phyloP scores from a whole-genome alignment of 768 basidiomycete genomes.

The Ramaria sp. region DNA sequence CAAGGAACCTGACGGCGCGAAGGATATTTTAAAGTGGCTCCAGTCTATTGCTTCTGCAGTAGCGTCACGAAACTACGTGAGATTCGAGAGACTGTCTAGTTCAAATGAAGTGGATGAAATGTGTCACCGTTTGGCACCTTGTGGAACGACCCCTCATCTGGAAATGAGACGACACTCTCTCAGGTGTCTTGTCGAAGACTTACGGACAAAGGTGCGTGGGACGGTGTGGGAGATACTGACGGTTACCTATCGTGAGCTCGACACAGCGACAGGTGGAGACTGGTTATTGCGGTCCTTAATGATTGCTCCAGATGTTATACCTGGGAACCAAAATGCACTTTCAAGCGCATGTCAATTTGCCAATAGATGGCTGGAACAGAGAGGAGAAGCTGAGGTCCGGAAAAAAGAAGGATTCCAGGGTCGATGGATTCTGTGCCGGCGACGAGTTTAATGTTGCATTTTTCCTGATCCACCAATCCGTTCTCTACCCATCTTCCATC shows the following conservation, averaged over 20 bases:
- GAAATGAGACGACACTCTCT: conserved; percentile 32
- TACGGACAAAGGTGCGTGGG: conserved; percentile 40
- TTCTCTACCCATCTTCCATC: no score
- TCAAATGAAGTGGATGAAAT: conserved; percentile 8
- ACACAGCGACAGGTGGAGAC: neutral
- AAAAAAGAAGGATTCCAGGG: conserved; percentile 47
- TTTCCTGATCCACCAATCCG: no score
- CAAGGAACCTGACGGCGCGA: conserved; percentile 17
- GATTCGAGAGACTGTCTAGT: conserved; percentile 35
- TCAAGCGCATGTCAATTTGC: neutral
- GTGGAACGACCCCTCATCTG: neutral
- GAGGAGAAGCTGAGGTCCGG: conserved; percentile 34
- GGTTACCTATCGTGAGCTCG: conserved; percentile 53
- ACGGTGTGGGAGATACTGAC: conserved; percentile 52
- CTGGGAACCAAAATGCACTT: neutral
- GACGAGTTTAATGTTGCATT: neutral
- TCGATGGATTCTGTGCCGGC: conserved; percentile 44
- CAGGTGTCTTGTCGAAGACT: conserved; percentile 29
- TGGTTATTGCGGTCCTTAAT: conserved; percentile 12
- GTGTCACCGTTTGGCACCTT: neutral
- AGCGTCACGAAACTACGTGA: conserved; percentile 42
- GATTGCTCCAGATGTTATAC: neutral
- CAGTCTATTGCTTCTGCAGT: conserved; percentile 37
- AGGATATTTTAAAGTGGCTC: conserved; percentile 39
- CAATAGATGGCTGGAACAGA: conserved; percentile 16